Base-by-base conservation (phyloP, 768 basidiomycete genomes). In the Coprinopsis strossmayeri region DNA sequence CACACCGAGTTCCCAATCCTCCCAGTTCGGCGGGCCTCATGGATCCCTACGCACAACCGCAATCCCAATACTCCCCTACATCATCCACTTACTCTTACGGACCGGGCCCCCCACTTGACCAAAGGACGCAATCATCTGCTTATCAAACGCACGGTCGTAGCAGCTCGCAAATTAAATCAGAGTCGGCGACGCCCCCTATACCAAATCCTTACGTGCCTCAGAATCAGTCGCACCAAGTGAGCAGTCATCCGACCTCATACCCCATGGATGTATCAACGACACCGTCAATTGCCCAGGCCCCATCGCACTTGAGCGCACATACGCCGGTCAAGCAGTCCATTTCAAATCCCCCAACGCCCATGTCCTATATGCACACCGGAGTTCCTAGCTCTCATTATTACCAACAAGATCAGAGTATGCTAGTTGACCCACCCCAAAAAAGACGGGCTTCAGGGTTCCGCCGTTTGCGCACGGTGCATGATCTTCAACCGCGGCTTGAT, bases 401-500 rank as follows among this genome's bases (percentile, higher is more conserved):
- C 55, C 62, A 78, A 15, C 77, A 79, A 55, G 81, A 84, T 51
- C 82, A 86, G 50, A 58, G 78, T 49, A 89, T 89, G 87, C 67
- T 72, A 35, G 80, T 90, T n/a, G 88, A 89, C 61, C 70, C 74
- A 48, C 76, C 64, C 53, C 78, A 78, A 52, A 82, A 79, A 63
- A 77, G 84, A 58, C 77, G 87, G 28, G 76, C 82, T 7, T 74
- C 79, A 48, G 94, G 89, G 18, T 86, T 94, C 61, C 78, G 86
- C 60, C 76, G 87, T 52, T 78, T 96, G 15, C 80, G 85, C 52
- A 84, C 85, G 56, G 71, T 68, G 55, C 77, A 80, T 52, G 93
- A 96, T 66, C 68, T 95, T 26, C 79, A 82, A 48, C 90, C 94
- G 41, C 78, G 81, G 49, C 69, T 84, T 55, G 86, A 86, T 64